Conservation (phyloP, 352 stramenopile species). For the Globisporangium lucens region DNA sequence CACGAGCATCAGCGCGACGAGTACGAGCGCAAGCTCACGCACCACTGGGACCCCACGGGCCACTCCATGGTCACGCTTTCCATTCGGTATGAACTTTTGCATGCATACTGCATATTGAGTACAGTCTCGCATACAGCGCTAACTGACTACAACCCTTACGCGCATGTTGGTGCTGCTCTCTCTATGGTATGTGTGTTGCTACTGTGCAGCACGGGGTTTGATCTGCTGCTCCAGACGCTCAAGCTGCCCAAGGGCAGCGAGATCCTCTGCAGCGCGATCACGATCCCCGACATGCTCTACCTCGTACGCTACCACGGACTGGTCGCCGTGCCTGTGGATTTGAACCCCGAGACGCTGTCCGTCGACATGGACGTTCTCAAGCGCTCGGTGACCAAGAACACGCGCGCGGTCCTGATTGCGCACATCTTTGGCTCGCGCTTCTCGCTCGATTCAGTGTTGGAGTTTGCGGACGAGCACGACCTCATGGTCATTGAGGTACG, state of each 20-base stretch:
- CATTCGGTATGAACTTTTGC: constrained; percentile 40
- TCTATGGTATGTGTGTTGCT: neutral
- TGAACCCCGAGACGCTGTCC: constrained; percentile 60
- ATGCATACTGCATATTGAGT: neutral
- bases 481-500: constrained; percentile 61
- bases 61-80: constrained; percentile 70
- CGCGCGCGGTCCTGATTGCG: constrained; percentile 64
- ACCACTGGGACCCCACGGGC: constrained; percentile 53
- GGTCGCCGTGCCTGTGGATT: constrained; percentile 70
- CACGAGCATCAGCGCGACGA: constrained; percentile 53
- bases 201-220: constrained; percentile 66
- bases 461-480: constrained; percentile 45
- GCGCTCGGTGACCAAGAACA: constrained; percentile 53
- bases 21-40: constrained; percentile 45
- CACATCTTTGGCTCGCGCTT: constrained; percentile 77
- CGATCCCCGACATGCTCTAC: constrained; percentile 86
- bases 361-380: constrained; percentile 51
- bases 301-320: constrained; percentile 69
- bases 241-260: constrained; percentile 62
- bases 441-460: constrained; percentile 46
- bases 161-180: neutral
- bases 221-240: constrained; percentile 74
- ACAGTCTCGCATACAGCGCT: neutral
- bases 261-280: constrained; percentile 80
- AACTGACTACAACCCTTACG: neutral